Percentiles rank a stretch among this genome's conserved stretches.
Conservation (phyloP, 768 basidiomycete genomes). For the Krasilnikovozyma curviuscula region DNA sequence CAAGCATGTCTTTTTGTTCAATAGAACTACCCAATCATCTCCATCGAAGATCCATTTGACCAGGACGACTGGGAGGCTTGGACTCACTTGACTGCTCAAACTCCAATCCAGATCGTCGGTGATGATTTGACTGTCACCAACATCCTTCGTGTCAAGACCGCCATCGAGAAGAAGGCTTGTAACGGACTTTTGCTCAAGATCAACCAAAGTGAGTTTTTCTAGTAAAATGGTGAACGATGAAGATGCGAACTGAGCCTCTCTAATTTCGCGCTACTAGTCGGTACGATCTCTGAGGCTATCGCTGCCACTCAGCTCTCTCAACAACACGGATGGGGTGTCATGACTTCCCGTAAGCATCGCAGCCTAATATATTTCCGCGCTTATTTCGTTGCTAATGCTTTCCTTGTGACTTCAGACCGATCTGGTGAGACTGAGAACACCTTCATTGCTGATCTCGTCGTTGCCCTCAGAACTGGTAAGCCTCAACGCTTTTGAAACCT, state of each 20-base stretch:
- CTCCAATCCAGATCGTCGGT: slow-evolving; percentile 38
- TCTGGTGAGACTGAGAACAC: slow-evolving; percentile 40
- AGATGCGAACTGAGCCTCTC: too few relatives aligned
- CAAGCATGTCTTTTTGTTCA: slow-evolving; percentile 33
- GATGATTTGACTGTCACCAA: slow-evolving; percentile 98
- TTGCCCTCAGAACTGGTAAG: slow-evolving; percentile 43
- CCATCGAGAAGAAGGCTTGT: slow-evolving; percentile 99
- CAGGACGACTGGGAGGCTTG: slow-evolving; percentile 99
- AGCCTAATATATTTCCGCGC: not conserved
- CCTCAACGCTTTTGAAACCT: not conserved
- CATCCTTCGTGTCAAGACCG: slow-evolving; percentile 88
- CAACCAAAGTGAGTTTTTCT: slow-evolving; percentile 12
- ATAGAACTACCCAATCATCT: slow-evolving; percentile 30
- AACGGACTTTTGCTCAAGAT: slow-evolving; percentile 92
- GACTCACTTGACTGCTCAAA: slow-evolving; percentile 65
- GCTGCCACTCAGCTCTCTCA: slow-evolving; percentile 93
- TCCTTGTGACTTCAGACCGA: not conserved
- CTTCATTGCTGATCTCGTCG: slow-evolving; percentile 82
- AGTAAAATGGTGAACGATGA: too few relatives aligned
- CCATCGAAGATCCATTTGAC: slow-evolving; percentile 96
- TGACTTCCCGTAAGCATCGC: slow-evolving; percentile 99
- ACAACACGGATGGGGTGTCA: slow-evolving; percentile 94
- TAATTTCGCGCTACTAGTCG: slow-evolving; percentile 50
- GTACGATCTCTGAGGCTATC: slow-evolving; percentile 95
- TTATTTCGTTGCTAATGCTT: not conserved